Base-by-base conservation (phyloP, 1,284 basidiomycete genomes). In the Stereum hirsutum region DNA sequence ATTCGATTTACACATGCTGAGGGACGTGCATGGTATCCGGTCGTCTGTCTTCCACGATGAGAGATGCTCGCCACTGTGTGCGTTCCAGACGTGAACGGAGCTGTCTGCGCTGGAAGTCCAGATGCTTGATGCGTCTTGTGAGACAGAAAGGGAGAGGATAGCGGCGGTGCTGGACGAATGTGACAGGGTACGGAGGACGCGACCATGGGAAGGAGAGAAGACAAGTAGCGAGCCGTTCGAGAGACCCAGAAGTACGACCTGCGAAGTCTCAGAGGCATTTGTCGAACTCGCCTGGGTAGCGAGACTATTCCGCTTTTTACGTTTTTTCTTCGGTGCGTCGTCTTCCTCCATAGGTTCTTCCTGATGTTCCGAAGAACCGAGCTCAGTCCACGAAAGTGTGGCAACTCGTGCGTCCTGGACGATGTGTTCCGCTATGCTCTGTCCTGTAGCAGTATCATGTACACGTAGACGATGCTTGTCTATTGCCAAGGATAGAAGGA, bases 381-480 rank as follows among this genome's bases (percentile, higher is more conserved):
- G 60, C 15, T 60, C 55, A 39, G 65, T 61, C 81, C 81, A 84
- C 38, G 62, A 59, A 21, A 81, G 56, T 43, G 72, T 62, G 35
- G 75, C 71, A 32, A 80, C 73, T 36, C 75, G 69, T 43, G 71
- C 70, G 19, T 64, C 68, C 27, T 80, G 77, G 25, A 82, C 56
- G 12, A 72, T 66, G 58, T 78, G 65, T 53, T 85, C 79, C 8
- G 75, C 73, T 21, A 76, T 61, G 19, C 75, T 69, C 48, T 73
- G 70, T 26, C 68, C 69, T 8, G 75, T 70, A 12, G 66, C 53
- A 4, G 77, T 74, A 56, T 80, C 71, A 58, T 81, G 83, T 37
- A 87, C 68, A 49, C 79, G 77, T 44, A 87, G 61, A 32, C 81
- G 72, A 55, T 86, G 81, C 57, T 84, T 86, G 66, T 87, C 82